Evolutionary conservation across 495 filamentous ascomycete species (phyloP).

Genomic region (Hypoxylon rickii): DNA sequence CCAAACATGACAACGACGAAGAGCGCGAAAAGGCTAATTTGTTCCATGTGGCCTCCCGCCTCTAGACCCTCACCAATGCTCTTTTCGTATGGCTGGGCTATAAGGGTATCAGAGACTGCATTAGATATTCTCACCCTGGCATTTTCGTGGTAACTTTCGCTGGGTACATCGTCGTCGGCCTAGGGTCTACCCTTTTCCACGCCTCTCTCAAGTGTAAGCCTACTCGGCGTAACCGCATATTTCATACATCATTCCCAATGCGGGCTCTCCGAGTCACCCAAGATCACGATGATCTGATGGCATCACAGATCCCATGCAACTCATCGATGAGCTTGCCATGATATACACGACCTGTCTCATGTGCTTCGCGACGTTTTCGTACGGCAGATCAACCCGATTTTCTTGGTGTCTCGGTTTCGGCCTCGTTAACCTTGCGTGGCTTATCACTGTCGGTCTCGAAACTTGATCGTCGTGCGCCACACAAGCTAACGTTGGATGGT

Average conservation of each 20-base stretch:
- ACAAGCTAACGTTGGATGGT: slow-evolving; percentile 25
- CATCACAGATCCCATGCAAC: slow-evolving; percentile 86
- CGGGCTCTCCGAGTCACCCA: slow-evolving; percentile 6
- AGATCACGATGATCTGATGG: slow-evolving; percentile 21
- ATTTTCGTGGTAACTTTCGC: slow-evolving; percentile 73
- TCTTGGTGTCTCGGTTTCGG: slow-evolving; percentile 61
- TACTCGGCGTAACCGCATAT: slow-evolving; percentile 15
- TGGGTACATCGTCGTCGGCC: slow-evolving; percentile 80
- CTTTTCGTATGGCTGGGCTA: slow-evolving; percentile 75
- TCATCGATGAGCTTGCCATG: slow-evolving; percentile 96
- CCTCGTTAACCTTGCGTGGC: slow-evolving; percentile 68
- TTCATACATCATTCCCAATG: background rate
- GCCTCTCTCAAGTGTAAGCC: slow-evolving; percentile 76
- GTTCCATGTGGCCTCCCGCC: slow-evolving; percentile 59
- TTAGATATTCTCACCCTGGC: slow-evolving; percentile 68
- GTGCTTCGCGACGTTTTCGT: slow-evolving; percentile 82
- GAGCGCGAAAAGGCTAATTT: slow-evolving; percentile 58
- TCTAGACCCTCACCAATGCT: slow-evolving; percentile 79
- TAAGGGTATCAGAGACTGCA: slow-evolving; percentile 72
- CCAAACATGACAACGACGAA: no score
- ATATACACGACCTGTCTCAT: slow-evolving; percentile 97
- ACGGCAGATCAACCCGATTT: slow-evolving; percentile 61
- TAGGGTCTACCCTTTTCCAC: slow-evolving; percentile 83
- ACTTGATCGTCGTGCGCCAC: background rate
- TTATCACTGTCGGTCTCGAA: slow-evolving; percentile 66